Base-by-base conservation (phyloP, 176 grass and related monocot species). In the Triticum monococcum region DNA sequence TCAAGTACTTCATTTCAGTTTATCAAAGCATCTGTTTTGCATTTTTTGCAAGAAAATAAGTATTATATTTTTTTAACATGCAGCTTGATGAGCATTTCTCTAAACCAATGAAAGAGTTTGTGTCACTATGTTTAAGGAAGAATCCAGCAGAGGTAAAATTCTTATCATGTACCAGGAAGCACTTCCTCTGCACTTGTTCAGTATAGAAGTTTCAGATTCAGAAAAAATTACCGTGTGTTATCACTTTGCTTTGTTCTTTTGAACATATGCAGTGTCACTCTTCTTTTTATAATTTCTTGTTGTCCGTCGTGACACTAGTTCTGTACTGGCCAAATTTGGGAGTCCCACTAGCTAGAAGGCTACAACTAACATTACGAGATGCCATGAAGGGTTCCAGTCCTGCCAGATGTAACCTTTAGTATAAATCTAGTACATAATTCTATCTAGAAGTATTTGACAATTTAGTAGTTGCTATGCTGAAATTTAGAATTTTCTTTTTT, bases 71-170 rank as follows among this genome's bases (percentile, higher is more conserved):
- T 72, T 5, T 81, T 72, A 65, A 64, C 63, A 81, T 88, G 91
- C 90, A 99, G 97, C 94, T 99, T 59, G 97, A 99, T 85, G 97
- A 99, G 31, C 97, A 99, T 94, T 99, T 99, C 83, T 99, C 97
- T 72, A 91, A 90, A 89, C 85, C 90, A 14, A 95, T 99, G 86
- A 99, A 99, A 70, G 97, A 99, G 87, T 99, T 99, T 90, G 97
- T 99, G 71, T 99, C 97, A 82, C 81, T 94, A 65, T 99, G 97
- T 88, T 90, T 99, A 59, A 99, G 82, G 91, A 99, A 99, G 87
- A 93, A 70, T 88, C 94, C 97, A 87, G 80, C 88, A 64, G 97
- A 99, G 97, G 97, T 99, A 90, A 83, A 59, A 43, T 60, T 63
- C 23, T 85, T 84, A 41, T 87, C 60, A 25, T n/a, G 32, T 80